phyloP scores from a whole-genome alignment of 257 asterid genomes.

The Capsicum baccatum region DNA sequence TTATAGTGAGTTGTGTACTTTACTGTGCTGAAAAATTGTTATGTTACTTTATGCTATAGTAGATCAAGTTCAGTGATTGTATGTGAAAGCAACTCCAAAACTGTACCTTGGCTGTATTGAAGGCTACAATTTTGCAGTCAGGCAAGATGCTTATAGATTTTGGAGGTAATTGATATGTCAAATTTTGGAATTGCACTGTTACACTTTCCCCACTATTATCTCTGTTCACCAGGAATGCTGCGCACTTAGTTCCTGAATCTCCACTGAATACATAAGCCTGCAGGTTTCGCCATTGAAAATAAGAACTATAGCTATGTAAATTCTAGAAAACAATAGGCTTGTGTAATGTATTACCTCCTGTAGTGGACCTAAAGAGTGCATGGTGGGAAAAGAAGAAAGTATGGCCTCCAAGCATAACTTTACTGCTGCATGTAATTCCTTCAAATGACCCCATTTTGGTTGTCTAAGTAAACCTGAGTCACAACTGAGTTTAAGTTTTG shows the following conservation, averaged over 20 bases:
- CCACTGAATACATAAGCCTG: slow-evolving; percentile 64
- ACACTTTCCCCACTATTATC: slow-evolving; percentile 31
- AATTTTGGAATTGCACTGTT: slow-evolving; percentile 54
- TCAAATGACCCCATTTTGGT: slow-evolving; percentile 86
- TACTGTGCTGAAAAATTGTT: no score
- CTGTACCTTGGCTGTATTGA: slow-evolving; percentile 79
- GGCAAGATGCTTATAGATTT: slow-evolving; percentile 87
- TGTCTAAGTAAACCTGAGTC: slow-evolving; percentile 69
- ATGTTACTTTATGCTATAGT: not conserved
- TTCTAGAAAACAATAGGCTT: not conserved
- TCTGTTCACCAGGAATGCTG: slow-evolving; percentile 77
- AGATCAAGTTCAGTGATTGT: not conserved
- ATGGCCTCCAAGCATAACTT: slow-evolving; percentile 56
- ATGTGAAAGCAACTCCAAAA: not conserved
- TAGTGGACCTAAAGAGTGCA: slow-evolving; percentile 51
- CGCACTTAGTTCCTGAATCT: slow-evolving; percentile 55
- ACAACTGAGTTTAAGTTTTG: not conserved
- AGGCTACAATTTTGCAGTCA: slow-evolving; percentile 68
- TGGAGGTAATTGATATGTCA: slow-evolving; percentile 56
- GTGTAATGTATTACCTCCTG: slow-evolving; percentile 59
- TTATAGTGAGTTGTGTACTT: not conserved
- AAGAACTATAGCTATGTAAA: not conserved
- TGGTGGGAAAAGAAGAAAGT: slow-evolving; percentile 51
- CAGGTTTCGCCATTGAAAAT: not conserved
- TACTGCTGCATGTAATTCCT: slow-evolving; percentile 71